These are phyloP conservation scores for Marchantia polymorpha DNA, from an alignment of 225 moss, liverwort and hornwort genomes.

Conservation along the genomic window DNA sequence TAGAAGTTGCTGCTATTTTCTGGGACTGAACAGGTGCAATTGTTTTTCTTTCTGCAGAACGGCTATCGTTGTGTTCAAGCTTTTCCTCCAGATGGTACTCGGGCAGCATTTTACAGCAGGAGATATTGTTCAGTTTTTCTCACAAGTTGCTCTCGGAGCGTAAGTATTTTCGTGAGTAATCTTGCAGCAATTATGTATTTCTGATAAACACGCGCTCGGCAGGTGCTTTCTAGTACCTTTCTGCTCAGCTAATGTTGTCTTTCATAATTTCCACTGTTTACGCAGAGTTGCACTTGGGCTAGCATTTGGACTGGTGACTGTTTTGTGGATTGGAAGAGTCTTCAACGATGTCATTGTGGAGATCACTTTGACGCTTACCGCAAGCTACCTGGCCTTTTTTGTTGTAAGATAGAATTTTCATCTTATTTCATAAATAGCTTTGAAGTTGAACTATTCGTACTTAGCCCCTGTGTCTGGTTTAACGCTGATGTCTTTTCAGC, in stretches of 20 bases:
- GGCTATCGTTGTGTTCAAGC: conserved; percentile 79
- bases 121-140: conserved; percentile 67
- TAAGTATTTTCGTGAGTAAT: conserved; percentile 41
- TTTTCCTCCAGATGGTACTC: conserved; percentile 79
- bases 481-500: neutral
- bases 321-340: conserved; percentile 75
- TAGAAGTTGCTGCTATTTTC: neutral
- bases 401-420: conserved; percentile 49
- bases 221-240: conserved; percentile 15
- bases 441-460: too few relatives aligned
- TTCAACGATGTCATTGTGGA: conserved; percentile 90
- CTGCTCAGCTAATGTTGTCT: neutral
- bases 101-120: conserved; percentile 55
- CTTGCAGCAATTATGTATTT: neutral
- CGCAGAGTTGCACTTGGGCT: conserved; percentile 79
- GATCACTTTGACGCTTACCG: conserved; percentile 89
- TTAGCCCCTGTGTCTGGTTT: neutral
- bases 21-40: conserved; percentile 1
- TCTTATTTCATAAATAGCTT: neutral
- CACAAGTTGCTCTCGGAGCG: conserved; percentile 82
- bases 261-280: neutral
- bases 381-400: conserved; percentile 97
- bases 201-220: neutral
- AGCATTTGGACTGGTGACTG: conserved; percentile 62
- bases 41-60: conserved; percentile 44